Percentiles rank a stretch among this genome's conserved stretches.
Evolutionary conservation across 345 rosid genomes (phyloP).

Genomic region (Kandelia obovata): DNA sequence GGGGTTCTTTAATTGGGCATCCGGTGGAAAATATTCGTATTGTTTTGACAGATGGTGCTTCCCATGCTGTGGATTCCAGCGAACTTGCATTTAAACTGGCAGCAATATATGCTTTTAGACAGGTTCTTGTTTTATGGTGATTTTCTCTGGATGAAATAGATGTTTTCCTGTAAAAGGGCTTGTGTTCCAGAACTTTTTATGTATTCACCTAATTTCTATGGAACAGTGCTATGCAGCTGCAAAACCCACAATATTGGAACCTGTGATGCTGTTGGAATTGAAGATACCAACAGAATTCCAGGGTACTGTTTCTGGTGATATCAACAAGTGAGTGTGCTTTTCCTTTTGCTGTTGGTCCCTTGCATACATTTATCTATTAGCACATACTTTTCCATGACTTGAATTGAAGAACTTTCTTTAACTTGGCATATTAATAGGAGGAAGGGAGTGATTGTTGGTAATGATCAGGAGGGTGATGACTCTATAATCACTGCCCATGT

Average conservation of each 20-base stretch:
- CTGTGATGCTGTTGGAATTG: constrained; percentile 91
- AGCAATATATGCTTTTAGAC: constrained; percentile 95
- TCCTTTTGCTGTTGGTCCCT: constrained; percentile 1
- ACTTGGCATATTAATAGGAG: constrained; percentile 46
- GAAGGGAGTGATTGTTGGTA: constrained; percentile 93
- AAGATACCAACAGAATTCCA: constrained; percentile 96
- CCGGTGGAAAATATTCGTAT: constrained; percentile 88
- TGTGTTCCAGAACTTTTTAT: neutral
- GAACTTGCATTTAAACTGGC: constrained; percentile 98
- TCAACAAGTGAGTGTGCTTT: constrained; percentile 66
- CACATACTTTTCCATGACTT: neutral
- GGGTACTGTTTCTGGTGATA: constrained; percentile 94
- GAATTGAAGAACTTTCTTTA: constrained; percentile 6
- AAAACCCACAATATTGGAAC: constrained; percentile 89
- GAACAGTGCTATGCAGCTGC: constrained; percentile 79
- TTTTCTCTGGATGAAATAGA: neutral
- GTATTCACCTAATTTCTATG: constrained; percentile 4
- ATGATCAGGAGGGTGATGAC: constrained; percentile 97
- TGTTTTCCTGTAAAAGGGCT: neutral
- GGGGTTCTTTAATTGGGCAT: constrained; percentile 94
- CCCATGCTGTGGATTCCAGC: constrained; percentile 96
- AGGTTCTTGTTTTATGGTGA: constrained; percentile 32
- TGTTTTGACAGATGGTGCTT: constrained; percentile 87
- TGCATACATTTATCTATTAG: neutral
- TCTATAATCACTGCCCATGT: constrained; percentile 75